phyloP scores from a whole-genome alignment of 192 early-diverging fungal genomes.

The Backusella westeae region DNA sequence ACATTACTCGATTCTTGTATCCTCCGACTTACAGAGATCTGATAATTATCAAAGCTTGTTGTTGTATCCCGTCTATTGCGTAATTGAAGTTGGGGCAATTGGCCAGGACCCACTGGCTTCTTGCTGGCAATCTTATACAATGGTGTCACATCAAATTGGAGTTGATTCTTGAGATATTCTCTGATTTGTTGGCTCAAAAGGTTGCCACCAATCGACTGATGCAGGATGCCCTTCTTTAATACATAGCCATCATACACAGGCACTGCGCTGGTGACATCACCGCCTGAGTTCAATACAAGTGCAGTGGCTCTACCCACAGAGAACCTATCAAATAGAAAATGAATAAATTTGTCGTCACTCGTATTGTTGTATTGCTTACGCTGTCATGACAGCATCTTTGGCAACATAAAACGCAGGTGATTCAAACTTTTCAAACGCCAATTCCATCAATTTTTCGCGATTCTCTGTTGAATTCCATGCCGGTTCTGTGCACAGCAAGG shows the following conservation, averaged over 20 bases:
- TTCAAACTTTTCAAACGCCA: constrained; percentile 93
- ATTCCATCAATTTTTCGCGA: constrained; percentile 86
- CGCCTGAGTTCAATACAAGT: constrained; percentile 93
- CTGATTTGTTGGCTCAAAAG: constrained; percentile 75
- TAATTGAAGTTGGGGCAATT: constrained; percentile 52
- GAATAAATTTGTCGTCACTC: background rate
- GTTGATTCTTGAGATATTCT: constrained; percentile 53
- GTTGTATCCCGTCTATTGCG: constrained; percentile 58
- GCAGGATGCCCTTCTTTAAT: constrained; percentile 78
- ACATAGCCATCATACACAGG: constrained; percentile 97
- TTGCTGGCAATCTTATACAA: constrained; percentile 83
- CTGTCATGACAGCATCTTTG: constrained; percentile 87
- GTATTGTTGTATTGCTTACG: constrained; percentile 49
- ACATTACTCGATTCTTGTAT: no score
- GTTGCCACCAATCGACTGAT: constrained; percentile 79
- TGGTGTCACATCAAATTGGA: constrained; percentile 68
- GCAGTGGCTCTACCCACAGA: constrained; percentile 84
- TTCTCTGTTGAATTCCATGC: constrained; percentile 85
- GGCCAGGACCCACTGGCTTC: constrained; percentile 63
- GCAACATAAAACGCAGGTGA: constrained; percentile 93
- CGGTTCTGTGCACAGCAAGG: constrained; percentile 85
- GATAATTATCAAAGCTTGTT: constrained; percentile 67
- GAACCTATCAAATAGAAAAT: constrained; percentile 53
- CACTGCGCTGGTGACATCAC: constrained; percentile 78
- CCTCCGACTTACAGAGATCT: constrained; percentile 55